Evolutionary conservation across 1,284 basidiomycete species (phyloP).

Genomic region (Porphyrellus sp.): DNA sequence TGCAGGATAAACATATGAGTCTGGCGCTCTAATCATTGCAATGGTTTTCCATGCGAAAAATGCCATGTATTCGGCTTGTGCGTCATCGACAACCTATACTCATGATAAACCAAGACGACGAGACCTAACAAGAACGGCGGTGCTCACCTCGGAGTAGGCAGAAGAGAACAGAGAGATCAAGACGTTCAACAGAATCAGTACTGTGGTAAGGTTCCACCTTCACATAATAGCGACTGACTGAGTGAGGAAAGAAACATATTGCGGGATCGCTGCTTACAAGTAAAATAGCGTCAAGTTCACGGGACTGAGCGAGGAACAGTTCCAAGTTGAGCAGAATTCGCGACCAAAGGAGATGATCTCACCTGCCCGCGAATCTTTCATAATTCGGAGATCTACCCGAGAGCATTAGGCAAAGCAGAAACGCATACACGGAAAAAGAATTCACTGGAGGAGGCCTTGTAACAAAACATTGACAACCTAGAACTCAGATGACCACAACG

Average conservation of each 20-base stretch:
- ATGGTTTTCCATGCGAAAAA: constrained; percentile 88
- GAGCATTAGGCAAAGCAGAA: constrained; percentile 1
- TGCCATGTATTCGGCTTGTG: constrained; percentile 77
- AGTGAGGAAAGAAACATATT: constrained; percentile 3
- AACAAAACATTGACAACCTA: constrained; percentile 75
- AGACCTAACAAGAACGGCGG: background rate
- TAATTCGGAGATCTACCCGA: constrained; percentile 73
- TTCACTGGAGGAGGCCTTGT: constrained; percentile 78
- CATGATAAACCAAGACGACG: background rate
- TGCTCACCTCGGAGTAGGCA: constrained; percentile 81
- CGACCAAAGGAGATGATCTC: constrained; percentile 1
- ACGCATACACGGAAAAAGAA: constrained; percentile 8
- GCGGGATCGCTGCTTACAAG: constrained; percentile 46
- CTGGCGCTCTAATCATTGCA: constrained; percentile 81
- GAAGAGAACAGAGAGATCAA: constrained; percentile 93
- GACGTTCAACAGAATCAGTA: constrained; percentile 90
- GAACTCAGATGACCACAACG: background rate
- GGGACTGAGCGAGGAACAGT: constrained; percentile 40
- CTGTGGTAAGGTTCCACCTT: constrained; percentile 84
- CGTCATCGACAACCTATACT: constrained; percentile 56
- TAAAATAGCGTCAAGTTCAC: constrained; percentile 81
- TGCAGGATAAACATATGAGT: constrained; percentile 68
- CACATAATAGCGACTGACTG: constrained; percentile 8
- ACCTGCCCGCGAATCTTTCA: constrained; percentile 58
- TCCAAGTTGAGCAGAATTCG: constrained; percentile 15